Conservation (phyloP, 495 filamentous ascomycete species). For the Xylaria flabelliformis region DNA sequence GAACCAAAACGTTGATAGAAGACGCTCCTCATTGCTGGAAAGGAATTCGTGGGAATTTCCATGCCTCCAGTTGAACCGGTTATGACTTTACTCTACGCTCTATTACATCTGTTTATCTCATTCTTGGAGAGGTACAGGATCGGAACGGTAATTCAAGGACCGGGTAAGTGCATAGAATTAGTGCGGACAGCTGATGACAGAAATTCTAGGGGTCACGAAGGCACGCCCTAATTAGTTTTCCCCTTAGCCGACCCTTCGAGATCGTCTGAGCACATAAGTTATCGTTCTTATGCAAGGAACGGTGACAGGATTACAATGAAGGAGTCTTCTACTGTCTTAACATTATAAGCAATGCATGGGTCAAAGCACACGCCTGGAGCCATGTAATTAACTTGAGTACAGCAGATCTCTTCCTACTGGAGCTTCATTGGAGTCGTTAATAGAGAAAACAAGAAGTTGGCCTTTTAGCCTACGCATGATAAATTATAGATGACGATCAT, state of each 20-base stretch:
- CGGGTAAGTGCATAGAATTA: background rate
- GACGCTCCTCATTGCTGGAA: background rate
- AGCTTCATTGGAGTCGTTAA: background rate
- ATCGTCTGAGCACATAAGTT: background rate
- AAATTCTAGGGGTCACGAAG: background rate
- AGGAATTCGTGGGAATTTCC: background rate
- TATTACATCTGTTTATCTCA: background rate
- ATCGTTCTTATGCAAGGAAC: background rate
- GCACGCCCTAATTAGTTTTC: background rate
- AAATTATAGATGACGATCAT: background rate
- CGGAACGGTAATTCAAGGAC: background rate
- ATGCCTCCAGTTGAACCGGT: background rate
- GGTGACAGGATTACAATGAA: background rate
- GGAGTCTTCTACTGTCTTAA: background rate
- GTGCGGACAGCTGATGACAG: background rate
- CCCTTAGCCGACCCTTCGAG: constrained; percentile 7
- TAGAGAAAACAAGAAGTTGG: background rate
- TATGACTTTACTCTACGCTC: background rate
- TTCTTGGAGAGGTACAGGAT: background rate
- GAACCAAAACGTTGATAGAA: background rate
- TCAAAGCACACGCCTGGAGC: background rate
- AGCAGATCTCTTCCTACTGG: background rate
- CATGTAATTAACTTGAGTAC: background rate
- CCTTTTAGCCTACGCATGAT: background rate
- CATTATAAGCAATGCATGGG: background rate